Evolutionary conservation across 2,329 filamentous ascomycete genomes (phyloP), one percentile per base, ranked within the genome.

Genomic region (Stagonosporopsis chrysanthemi): DNA sequence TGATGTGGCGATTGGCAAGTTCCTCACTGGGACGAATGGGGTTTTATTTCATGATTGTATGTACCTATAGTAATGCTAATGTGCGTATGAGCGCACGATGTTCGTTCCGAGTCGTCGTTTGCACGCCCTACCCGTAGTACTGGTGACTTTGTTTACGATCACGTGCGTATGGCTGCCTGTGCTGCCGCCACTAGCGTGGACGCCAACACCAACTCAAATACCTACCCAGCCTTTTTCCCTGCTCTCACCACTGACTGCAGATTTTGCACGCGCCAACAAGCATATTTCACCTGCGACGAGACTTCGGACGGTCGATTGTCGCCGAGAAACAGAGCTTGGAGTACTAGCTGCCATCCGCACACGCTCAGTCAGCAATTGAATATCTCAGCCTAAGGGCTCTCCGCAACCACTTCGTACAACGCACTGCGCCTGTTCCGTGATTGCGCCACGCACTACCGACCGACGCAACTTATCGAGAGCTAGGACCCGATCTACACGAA

Each of bases 381-480:
- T 66, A 52, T 61, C 59, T 54, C 61, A 65, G 60, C 64, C 55
- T 46, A 48, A 57, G 41, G 56, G 63, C 64, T 66, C 56, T 52
- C 61, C 63, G 51, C 60, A 60, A 49, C 62, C 40, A 54, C 54
- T 61, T 52, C 26, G 22, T 49, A 57, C 54, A 36, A 67, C 65
- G 38, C 61, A 49, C 49, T 59, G 58, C 64, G 60, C 60, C 49
- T 42, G 41, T 42, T 14, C 33, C 53, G 65, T 69, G 65, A 69
- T 59, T 61, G 61, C 63, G 60, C 61, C 50, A 60, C 63, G 53
- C 61, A 60, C 57, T 56, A 56, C 51, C 62, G 45, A 61, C 53
- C 63, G 50, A 56, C 55, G 50, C 59, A 54, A 64, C 67, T 69
- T 66, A 69, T 67, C 64, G 60, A 65, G 42, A 61, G 64, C 63